Base-by-base conservation (phyloP, 2,329 filamentous ascomycete species). In the Botryotinia globosa region DNA sequence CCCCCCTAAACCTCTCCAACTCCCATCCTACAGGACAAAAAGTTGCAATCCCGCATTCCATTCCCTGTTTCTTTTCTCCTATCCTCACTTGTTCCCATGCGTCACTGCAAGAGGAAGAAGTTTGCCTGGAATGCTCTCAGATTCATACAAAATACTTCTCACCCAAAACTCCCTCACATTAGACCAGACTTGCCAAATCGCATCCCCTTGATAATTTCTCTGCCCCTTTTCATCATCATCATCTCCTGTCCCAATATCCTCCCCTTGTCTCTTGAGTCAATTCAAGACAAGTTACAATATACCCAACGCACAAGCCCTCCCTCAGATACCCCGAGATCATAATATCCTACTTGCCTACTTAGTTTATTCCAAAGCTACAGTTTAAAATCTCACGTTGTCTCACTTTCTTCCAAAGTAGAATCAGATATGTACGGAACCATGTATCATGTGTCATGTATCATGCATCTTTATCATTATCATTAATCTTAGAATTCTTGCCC, bases 381-480 rank as follows among this genome's bases (percentile, higher is more conserved):
- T 29, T 9, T 29, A 9, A 14, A 29, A 56, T 56, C 8, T 54
- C 14, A 29, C 18, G n/a, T 18, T 56, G 7, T 29, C n/a, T 56
- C n/a, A 56, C 51, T 56, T 29, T 16, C 12, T n/a, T 62, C 4
- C 59, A 39, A 54, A 25, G 16, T 20, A 32, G 25, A 29, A 44
- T 54, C n/a, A 29, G 10, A 29, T 29, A 56, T 42, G n/a, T 56
- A 37, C 45, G 7, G 25, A 37, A 8, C 6, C 42, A 37, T 48
- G 9, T 18, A 2, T 42, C 25, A 32, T 32, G 20, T n/a, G n/a
- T n/a, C 42, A 37, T 48, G 9, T 18, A 2, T 42, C 25, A 32
- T 32, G 20, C 12, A 42, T 68, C 48, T 32, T 32, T 37, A 56
- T 68, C 37, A 25, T 56, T 56, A 68, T 56, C 65, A 68, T 68